Evolutionary conservation across 257 asterid species (phyloP).

Genomic region (Striga asiatica): DNA sequence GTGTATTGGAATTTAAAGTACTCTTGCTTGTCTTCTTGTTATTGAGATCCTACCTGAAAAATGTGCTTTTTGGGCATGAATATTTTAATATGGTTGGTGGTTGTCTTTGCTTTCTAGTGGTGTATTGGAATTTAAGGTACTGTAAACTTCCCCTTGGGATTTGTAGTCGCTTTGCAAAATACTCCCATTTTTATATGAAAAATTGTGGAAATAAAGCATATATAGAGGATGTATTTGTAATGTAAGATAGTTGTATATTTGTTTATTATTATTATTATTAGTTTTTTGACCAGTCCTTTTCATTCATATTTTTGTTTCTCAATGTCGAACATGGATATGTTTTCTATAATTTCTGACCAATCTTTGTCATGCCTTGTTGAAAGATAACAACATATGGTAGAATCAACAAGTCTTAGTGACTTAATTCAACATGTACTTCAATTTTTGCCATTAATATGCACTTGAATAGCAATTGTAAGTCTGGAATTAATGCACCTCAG

Average conservation of each 20-base stretch:
- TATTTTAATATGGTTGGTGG: too few species aligned
- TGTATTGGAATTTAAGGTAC: too few species aligned
- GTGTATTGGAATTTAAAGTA: too few species aligned
- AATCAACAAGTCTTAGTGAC: constrained; percentile 1
- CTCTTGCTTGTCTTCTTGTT: neutral
- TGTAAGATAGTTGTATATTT: neutral
- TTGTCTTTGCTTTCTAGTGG: neutral
- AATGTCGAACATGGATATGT: neutral
- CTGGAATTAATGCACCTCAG: constrained; percentile 16
- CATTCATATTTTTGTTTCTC: neutral
- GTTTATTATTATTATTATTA: neutral
- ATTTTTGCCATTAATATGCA: constrained; percentile 15
- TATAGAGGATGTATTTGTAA: neutral
- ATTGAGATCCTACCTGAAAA: neutral
- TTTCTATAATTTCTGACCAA: neutral
- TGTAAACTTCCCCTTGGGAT: neutral
- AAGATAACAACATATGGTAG: neutral
- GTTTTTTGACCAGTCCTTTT: neutral
- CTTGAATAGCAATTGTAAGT: constrained; percentile 6
- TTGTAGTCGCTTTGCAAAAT: neutral
- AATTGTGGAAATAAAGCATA: neutral
- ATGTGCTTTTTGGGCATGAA: neutral
- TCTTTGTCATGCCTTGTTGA: neutral
- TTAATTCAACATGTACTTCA: constrained; percentile 6
- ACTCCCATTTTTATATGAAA: neutral